Evolutionary conservation across 441 rosid genomes (phyloP), one percentile per base, ranked within the genome.

Genomic region (Croton laevigatus): DNA sequence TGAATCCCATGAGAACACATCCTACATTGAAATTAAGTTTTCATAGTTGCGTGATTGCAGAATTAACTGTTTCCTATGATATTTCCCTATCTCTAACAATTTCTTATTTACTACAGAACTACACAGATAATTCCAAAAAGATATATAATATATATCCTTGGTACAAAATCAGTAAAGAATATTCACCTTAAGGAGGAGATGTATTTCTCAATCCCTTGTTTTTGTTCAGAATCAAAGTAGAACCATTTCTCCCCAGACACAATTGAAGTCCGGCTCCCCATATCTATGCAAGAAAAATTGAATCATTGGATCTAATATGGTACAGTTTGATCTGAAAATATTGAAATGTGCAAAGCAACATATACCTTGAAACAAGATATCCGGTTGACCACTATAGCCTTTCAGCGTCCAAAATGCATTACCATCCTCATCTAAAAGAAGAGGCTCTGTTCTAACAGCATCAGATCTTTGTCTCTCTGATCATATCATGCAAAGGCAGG

Each of bases 281-380:
- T 10, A 68, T 89, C 97, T 89, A 78, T 73, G 70, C 10, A 46
- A 38, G 49, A 45, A 71, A 65, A 42, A 4, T 8, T 51, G n/a
- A 59, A 65, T 37, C 9, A 20, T 22, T 16, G 17, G 32, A 59
- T 45, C 67, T 5, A 36, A 64, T 48, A 14, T 65, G 57, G 48
- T 38, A 62, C 44, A 27, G 67, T 37, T 62, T 12, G n/a, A 45
- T 57, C 40, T 42, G 57, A 65, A 71, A 42, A 38, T 22, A 10
- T 20, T 64, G n/a, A 71, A 55, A 38, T 61, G 32, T 62, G 20
- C 67, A 10, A 59, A 16, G 34, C 10, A 69, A 65, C 57, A 81
- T 52, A 49, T 40, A 90, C 99, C 97, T 90, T 92, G 99, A 76
- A 86, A 86, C 79, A 92, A 76, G 40, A 88, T 75, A 76, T 77